Evolutionary conservation across 2,329 filamentous ascomycete genomes (phyloP).

Genomic region (Fusarium veterinarium): DNA sequence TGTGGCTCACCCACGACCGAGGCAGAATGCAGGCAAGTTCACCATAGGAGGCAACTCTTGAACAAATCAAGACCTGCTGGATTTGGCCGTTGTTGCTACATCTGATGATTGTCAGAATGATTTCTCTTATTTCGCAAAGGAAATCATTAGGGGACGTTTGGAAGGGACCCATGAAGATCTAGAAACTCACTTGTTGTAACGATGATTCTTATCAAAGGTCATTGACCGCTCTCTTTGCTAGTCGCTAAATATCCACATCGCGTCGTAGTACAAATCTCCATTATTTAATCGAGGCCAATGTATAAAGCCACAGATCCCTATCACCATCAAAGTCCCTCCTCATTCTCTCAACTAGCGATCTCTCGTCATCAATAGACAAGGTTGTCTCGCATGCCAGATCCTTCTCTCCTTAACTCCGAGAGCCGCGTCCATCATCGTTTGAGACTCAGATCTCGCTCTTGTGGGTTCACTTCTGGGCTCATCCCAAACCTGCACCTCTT

Average conservation of each 20-base stretch:
- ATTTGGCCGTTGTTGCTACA: too few species aligned
- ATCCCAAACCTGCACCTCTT: conserved; percentile 75
- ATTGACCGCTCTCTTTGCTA: conserved; percentile 21
- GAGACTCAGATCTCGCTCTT: conserved; percentile 63
- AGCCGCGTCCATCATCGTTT: conserved; percentile 68
- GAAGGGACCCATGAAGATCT: too few species aligned
- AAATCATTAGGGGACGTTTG: too few species aligned
- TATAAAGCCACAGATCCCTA: not conserved
- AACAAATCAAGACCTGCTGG: too few species aligned
- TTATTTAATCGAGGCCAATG: conserved; percentile 22
- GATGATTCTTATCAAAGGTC: not conserved
- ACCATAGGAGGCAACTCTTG: too few species aligned
- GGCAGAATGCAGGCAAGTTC: too few species aligned
- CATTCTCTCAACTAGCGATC: conserved; percentile 52
- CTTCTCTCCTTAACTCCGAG: conserved; percentile 70
- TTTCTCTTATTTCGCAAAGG: too few species aligned
- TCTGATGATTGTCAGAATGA: too few species aligned
- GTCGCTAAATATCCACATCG: conserved; percentile 23
- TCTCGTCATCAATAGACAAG: conserved; percentile 65
- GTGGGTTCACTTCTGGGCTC: conserved; percentile 46
- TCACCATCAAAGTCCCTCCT: conserved; percentile 17
- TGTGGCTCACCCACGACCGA: too few species aligned
- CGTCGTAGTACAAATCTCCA: conserved; percentile 6
- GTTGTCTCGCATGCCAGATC: conserved; percentile 72
- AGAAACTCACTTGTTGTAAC: too few species aligned